Percentiles rank a stretch among this genome's conserved stretches.
Conservation (phyloP, 176 grass and related monocot genomes). For the Aegilops bicornis region DNA sequence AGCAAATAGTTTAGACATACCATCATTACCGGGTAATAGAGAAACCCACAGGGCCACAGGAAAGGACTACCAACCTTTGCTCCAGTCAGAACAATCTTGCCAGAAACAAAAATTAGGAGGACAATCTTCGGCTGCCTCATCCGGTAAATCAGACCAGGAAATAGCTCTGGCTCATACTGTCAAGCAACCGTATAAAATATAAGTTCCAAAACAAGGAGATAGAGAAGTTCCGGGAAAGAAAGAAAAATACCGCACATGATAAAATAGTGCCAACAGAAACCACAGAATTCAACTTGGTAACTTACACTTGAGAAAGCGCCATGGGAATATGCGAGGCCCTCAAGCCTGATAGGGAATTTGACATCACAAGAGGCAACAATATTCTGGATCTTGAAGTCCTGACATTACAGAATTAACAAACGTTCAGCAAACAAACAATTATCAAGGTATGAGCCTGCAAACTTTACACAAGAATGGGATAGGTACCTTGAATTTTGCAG, state of each 20-base stretch:
- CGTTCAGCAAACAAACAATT: neutral
- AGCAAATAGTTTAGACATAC: neutral
- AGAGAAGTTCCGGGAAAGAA: neutral
- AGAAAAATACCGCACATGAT: neutral
- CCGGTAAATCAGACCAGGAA: slow-evolving; percentile 85
- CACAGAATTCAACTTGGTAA: slow-evolving; percentile 34
- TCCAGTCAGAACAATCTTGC: slow-evolving; percentile 77
- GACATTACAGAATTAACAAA: neutral
- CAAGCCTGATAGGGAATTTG: slow-evolving; percentile 74
- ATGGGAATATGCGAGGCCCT: slow-evolving; percentile 71
- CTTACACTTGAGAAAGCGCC: slow-evolving; percentile 80
- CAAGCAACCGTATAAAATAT: neutral
- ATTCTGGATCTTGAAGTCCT: slow-evolving; percentile 81
- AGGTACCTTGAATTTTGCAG: slow-evolving; percentile 74
- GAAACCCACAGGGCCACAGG: neutral
- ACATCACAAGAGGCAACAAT: slow-evolving; percentile 78
- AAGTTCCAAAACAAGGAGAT: neutral
- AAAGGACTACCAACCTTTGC: slow-evolving; percentile 49
- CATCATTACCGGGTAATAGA: too few species aligned
- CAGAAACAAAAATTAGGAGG: slow-evolving; percentile 93
- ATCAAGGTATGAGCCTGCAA: neutral
- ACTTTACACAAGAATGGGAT: neutral
- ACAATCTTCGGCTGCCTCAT: slow-evolving; percentile 98
- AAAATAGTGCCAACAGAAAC: neutral
- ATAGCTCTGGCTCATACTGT: slow-evolving; percentile 77